phyloP scores from a whole-genome alignment of 1,139 yeast genomes.

The Pneumocystis jirovecii region DNA sequence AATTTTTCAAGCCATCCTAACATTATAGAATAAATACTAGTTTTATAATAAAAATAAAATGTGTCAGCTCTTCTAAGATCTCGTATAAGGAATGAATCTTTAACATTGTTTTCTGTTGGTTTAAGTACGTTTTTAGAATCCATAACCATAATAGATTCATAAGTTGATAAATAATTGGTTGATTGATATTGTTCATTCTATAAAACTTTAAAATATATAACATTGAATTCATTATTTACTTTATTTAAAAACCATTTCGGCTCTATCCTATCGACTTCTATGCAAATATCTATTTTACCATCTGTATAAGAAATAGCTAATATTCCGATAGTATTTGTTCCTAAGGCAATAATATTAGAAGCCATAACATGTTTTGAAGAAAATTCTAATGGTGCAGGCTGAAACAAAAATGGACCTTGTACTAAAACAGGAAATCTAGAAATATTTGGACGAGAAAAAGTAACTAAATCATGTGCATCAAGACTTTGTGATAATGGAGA shows the following conservation, averaged over 20 bases:
- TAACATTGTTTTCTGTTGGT: background rate
- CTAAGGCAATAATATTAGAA: conserved; percentile 3
- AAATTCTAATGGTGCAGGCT: conserved; percentile 11
- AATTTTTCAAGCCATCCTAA: background rate
- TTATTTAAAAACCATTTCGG: background rate
- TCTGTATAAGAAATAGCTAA: conserved; percentile 7
- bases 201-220: background rate
- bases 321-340: conserved; percentile 5
- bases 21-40: background rate
- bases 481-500: background rate
- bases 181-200: background rate
- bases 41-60: background rate
- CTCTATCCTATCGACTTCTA: conserved; percentile 4
- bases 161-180: background rate
- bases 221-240: background rate
- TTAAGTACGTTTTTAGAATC: background rate
- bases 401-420: conserved; percentile 8
- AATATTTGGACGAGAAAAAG: background rate
- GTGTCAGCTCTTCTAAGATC: background rate
- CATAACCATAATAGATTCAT: background rate
- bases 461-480: conserved; percentile 4
- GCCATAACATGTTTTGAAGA: conserved; percentile 3
- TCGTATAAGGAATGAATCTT: background rate
- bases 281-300: conserved; percentile 11
- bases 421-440: conserved; percentile 3